Evolutionary conservation across 106 monocot species (phyloP).

Genomic region (Allium sativum): DNA sequence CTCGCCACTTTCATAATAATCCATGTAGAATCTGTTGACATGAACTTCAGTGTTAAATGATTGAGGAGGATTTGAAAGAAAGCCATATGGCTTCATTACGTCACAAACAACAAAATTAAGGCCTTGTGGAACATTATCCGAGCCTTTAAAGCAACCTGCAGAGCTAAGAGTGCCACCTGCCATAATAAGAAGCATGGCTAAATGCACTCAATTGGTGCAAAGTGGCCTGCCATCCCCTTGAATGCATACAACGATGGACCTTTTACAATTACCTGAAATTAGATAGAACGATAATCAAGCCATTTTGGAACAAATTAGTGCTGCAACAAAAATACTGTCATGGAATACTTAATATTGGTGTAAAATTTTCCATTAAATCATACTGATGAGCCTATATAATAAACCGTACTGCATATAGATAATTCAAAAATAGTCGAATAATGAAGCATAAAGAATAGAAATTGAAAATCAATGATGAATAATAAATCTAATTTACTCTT

Average conservation of each 20-base stretch:
- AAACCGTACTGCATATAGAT: no score
- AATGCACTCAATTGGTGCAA: slow-evolving; percentile 87
- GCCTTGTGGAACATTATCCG: slow-evolving; percentile 85
- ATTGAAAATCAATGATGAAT: no score
- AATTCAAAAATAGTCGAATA: no score
- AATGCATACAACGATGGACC: slow-evolving; percentile 90
- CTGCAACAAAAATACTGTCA: no score
- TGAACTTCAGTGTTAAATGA: slow-evolving; percentile 84
- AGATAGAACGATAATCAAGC: no score
- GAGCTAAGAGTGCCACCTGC: slow-evolving; percentile 78
- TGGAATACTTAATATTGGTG: no score
- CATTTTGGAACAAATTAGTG: no score
- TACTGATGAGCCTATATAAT: no score
- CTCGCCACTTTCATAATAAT: slow-evolving; percentile 95
- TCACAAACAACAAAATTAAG: slow-evolving; percentile 86
- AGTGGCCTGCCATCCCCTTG: slow-evolving; percentile 80
- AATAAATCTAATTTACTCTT: no score
- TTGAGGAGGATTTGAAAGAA: slow-evolving; percentile 56
- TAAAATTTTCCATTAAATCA: no score
- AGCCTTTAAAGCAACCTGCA: slow-evolving; percentile 73
- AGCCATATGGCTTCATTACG: slow-evolving; percentile 69
- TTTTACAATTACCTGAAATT: slow-evolving; percentile 78
- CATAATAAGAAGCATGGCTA: slow-evolving; percentile 93
- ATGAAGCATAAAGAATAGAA: no score
- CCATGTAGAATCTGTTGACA: slow-evolving; percentile 92